Evolutionary conservation across 768 basidiomycete species (phyloP).

Genomic region (Leccinum rimulosum): DNA sequence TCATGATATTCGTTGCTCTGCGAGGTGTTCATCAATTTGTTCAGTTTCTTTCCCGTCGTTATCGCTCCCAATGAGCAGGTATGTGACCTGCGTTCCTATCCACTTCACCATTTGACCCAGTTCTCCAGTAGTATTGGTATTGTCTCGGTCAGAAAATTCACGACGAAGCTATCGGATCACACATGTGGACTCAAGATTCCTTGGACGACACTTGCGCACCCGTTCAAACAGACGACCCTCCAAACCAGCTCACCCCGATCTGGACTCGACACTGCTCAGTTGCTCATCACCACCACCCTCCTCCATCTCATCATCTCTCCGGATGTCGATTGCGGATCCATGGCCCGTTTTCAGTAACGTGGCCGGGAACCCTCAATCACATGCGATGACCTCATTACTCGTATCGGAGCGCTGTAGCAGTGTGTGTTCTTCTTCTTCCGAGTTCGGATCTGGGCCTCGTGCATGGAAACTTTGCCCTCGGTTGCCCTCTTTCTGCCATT

Average conservation of each 20-base stretch:
- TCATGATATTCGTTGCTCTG: not conserved
- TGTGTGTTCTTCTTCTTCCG: conserved; percentile 6
- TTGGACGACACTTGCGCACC: conserved; percentile 9
- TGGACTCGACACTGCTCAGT: conserved; percentile 8
- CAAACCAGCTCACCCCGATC: conserved; percentile 12
- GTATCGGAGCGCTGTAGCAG: conserved; percentile 1
- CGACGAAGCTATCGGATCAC: conserved; percentile 2
- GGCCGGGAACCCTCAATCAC: conserved; percentile 5
- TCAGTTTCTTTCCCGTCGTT: conserved; percentile 2
- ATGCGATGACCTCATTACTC: conserved; percentile 4
- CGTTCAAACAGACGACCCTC: conserved; percentile 12
- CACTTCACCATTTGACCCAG: not conserved
- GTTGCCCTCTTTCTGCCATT: not conserved
- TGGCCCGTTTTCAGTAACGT: conserved; percentile 4
- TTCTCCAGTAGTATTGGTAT: conserved; percentile 2
- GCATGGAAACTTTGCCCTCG: conserved; percentile 5
- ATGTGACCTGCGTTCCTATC: not conserved
- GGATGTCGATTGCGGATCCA: not conserved
- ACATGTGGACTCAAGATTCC: conserved; percentile 11
- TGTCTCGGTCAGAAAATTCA: conserved; percentile 13
- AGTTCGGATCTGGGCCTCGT: conserved; percentile 11
- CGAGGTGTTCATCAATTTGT: not conserved
- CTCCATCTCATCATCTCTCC: conserved; percentile 5
- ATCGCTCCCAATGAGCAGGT: not conserved
- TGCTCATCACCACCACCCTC: not conserved